Base-by-base conservation (phyloP, 2,329 filamentous ascomycete species). In the Xylaria sp. region DNA sequence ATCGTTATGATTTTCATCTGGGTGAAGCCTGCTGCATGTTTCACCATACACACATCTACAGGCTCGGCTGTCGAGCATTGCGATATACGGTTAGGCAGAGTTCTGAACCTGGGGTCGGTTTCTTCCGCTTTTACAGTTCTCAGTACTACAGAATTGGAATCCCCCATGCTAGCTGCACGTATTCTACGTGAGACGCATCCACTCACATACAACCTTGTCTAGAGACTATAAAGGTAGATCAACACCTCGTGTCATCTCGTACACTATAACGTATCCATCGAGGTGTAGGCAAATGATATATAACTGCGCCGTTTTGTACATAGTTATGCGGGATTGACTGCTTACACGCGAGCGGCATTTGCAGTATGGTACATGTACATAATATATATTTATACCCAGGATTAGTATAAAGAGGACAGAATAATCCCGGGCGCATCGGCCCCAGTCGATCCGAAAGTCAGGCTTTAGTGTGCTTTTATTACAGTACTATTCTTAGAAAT, bases 401-500 rank as follows among this genome's bases (percentile, higher is more conserved):
- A 14, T 49, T 33, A 5, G n/a, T n/a, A 60, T 43, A 43, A 17
- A 40, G 23, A 47, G 45, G 42, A 56, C 61, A 57, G 61, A 64
- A 64, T 57, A 2, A 50, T 61, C 35, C 61, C 61, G 61, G 53
- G 11, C 52, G 9, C 33, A 37, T 56, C 62, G 54, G 58, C 43
- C 52, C 51, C 35, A 60, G 38, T 62, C 55, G 46, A 57, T 61
- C 63, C 61, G 61, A 60, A 61, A 28, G 57, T n/a, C 61, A 61
- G 47, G 53, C 57, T 61, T 46, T 35, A n/a, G n/a, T n/a, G 49
- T 17, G 35, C 52, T 52, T 46, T 51, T 56, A 59, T 59, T 59
- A 46, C 43, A 42, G 5, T 59, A 28, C 59, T 64, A 64, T 64
- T 64, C 57, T 64, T 64, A 61, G 61, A 59, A 60, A 19, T 38